phyloP scores from a whole-genome alignment of 106 monocot genomes.

The Alisma plantagoaquatica region DNA sequence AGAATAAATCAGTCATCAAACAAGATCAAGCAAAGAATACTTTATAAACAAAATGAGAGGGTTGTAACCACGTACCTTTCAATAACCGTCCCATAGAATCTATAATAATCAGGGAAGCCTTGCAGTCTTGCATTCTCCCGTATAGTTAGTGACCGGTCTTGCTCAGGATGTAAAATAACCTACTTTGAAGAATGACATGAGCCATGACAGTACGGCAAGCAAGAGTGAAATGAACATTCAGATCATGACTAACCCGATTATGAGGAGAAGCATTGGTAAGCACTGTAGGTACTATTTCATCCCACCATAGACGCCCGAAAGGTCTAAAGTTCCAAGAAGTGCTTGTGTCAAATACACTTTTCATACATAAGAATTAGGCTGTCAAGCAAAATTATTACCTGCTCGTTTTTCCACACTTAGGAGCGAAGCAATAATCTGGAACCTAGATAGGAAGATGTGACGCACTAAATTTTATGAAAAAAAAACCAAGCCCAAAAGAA shows the following conservation, averaged over 20 bases:
- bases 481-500: background rate
- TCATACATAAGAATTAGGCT: too few species aligned
- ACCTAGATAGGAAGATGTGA: conserved; percentile 33
- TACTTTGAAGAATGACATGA: conserved; percentile 20
- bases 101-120: conserved; percentile 63
- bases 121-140: conserved; percentile 62
- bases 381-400: conserved; percentile 18
- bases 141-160: conserved; percentile 54
- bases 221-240: background rate
- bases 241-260: conserved; percentile 36
- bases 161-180: conserved; percentile 56
- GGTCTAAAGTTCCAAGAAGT: conserved; percentile 24
- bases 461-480: too few species aligned
- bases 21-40: too few species aligned
- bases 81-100: conserved; percentile 43
- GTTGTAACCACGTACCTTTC: too few species aligned
- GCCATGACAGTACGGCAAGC: background rate
- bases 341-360: background rate
- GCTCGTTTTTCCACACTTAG: conserved; percentile 36
- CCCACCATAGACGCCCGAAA: conserved; percentile 64
- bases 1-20: too few species aligned
- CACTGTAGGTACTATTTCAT: conserved; percentile 55
- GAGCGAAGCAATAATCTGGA: conserved; percentile 41
- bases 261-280: conserved; percentile 33
- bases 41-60: too few species aligned